Base-by-base conservation (phyloP, 352 stramenopile species). In the Pythium sukuiense region DNA sequence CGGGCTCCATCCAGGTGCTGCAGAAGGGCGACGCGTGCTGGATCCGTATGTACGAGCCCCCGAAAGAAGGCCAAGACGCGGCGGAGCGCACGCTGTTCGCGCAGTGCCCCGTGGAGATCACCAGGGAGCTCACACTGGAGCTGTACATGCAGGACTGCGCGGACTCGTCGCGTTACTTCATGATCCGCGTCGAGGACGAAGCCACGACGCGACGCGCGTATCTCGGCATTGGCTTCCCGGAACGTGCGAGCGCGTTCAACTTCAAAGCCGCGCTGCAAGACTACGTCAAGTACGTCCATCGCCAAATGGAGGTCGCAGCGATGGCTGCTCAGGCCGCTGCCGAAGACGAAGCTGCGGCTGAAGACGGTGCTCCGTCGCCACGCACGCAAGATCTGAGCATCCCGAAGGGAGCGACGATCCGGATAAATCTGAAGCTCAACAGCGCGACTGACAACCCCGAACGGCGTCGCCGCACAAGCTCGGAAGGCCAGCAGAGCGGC, bases 91-190 rank as follows among this genome's bases (percentile, higher is more conserved):
- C 76, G 63, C 73, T 96, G 13, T 94, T 96, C 39, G 87, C 87
- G 18, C 83, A 93, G 63, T 93, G 87, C 37, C 86, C 87, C 7
- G 67, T 96, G 14, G 77, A 82, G 54, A 89, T 96, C 67, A 75
- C 83, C 14, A 71, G 58, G 13, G 83, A 91, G 27, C 70, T 87
- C 29, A 14, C 72, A 35, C 74, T 96, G 29, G 82, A 90, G 39
- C 72, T 87, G 46, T 94, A 91, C 66, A 79, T 96, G 18, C 87
- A 94, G 50, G 86, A 96, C 67, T 96, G 85, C 52, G 84, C 89
- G 53, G 87, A 96, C 67, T 94, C 87, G 56, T 96, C 87, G 55
- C 84, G 87, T 30, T 96, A 96, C 71, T 96, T 96, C 37, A 93
- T 96, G 81, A 33, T 96, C 18, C 87, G 87, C 58, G 80, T 93